Evolutionary conservation across 129 eudicot species (phyloP), one percentile per base, ranked within the genome.

Genomic region (Chrysanthemum seticuspe): DNA sequence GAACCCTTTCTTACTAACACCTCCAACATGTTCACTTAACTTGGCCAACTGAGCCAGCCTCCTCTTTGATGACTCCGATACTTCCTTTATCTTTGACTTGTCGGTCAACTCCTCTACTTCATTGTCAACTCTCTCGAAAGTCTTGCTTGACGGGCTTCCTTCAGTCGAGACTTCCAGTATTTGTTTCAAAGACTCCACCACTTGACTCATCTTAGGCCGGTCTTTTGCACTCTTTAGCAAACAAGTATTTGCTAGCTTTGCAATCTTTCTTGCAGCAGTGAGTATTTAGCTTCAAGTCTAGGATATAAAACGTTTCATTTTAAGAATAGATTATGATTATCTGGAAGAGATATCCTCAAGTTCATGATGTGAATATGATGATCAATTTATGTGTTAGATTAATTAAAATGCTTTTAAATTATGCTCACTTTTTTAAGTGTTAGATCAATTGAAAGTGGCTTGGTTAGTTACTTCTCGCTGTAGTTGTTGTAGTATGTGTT

Each of bases 151-250:
- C 15, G 87, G 80, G 81, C 89, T 85, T 62, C 87, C 91, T 61
- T 80, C 82, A 7, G 74, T 84, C 0, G 85, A 65, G 36, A 72
- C 78, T 57, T 79, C 79, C 13, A 84, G 58, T 6, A 92, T 87
- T 29, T 92, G 87, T 77, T 82, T 92, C 58, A 89, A 68, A 25
- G 53, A 70, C 31, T 89, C 95, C 60, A 92, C 98, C 77, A 92
- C 98, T 71, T 85, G 81, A 44, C 96, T 92, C 98, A 92, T 92
- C 68, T 68, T 80, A 18, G 98, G 98, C 61, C 96, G 60, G 23
- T 89, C 98, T 67, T 82, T 89, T 10, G 86, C 85, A 60, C 83
- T 87, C 68, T 67, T 89, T 40, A 76, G 67, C 80, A 89, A 73
- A 70, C 98, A 92, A 65, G 77, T 80, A 11, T 92, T 92, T 5